Evolutionary conservation across 306 rosid species (phyloP).

Genomic region (Cicer arietinum): DNA sequence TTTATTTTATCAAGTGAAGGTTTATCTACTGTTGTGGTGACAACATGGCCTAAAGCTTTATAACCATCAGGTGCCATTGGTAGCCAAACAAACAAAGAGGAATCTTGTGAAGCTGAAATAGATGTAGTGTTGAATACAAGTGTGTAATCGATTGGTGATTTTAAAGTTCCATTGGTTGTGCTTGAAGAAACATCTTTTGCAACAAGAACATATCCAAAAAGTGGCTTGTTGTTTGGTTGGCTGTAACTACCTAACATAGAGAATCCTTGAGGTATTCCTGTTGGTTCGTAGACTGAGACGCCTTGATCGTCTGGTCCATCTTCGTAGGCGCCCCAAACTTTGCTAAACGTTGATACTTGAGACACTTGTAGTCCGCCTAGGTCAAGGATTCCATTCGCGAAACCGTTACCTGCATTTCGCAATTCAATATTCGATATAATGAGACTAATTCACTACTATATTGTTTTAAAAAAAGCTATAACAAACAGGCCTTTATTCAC

Average conservation of each 20-base stretch:
- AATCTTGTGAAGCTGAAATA: constrained; percentile 49
- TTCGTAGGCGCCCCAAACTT: constrained; percentile 62
- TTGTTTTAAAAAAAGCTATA: not conserved
- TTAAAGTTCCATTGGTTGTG: constrained; percentile 38
- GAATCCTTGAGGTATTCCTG: constrained; percentile 70
- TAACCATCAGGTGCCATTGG: constrained; percentile 69
- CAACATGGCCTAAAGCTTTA: constrained; percentile 63
- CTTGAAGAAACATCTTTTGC: constrained; percentile 50
- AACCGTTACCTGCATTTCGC: constrained; percentile 50
- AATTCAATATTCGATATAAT: constrained; percentile 1
- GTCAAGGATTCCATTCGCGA: constrained; percentile 65
- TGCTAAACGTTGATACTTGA: constrained; percentile 65
- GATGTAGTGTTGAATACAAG: constrained; percentile 46
- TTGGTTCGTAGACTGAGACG: constrained; percentile 70
- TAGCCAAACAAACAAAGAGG: constrained; percentile 62
- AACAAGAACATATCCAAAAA: constrained; percentile 73
- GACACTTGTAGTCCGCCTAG: constrained; percentile 71
- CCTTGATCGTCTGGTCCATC: constrained; percentile 77
- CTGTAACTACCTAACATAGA: constrained; percentile 63
- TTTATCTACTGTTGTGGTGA: constrained; percentile 61
- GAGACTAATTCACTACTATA: not conserved
- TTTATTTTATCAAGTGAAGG: constrained; percentile 63
- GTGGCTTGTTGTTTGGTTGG: constrained; percentile 72
- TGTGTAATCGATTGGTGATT: not conserved
- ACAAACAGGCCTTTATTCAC: not conserved